phyloP scores from a whole-genome alignment of 2,329 filamentous ascomycete genomes.

The Aspergillus fumigatiaffinis region DNA sequence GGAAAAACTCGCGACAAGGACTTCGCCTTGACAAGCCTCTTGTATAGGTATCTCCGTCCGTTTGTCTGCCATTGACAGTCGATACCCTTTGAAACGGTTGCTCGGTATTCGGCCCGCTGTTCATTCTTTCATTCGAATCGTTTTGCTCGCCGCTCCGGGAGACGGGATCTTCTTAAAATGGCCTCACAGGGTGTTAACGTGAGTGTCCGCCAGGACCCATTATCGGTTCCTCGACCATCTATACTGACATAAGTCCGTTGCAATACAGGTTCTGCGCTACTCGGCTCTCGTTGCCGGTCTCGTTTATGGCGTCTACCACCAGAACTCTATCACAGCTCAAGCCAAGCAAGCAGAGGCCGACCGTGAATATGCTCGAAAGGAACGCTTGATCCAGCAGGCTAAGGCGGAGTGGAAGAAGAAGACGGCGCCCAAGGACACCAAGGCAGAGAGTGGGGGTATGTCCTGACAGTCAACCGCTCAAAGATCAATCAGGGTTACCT shows the following conservation, averaged over 20 bases:
- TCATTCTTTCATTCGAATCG: constrained; percentile 30
- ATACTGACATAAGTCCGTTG: constrained; percentile 12
- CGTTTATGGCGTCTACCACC: constrained; percentile 94
- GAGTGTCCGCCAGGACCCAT: constrained; percentile 27
- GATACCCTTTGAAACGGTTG: constrained; percentile 30
- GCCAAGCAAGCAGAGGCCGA: constrained; percentile 68
- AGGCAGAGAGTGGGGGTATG: constrained; percentile 35
- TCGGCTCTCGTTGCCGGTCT: constrained; percentile 87
- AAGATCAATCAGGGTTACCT: background rate
- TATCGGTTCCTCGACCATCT: constrained; percentile 4
- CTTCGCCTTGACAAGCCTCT: constrained; percentile 32
- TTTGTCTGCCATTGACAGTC: constrained; percentile 37
- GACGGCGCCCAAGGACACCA: constrained; percentile 51
- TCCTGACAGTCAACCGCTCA: constrained; percentile 14
- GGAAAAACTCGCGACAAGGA: constrained; percentile 43
- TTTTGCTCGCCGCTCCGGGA: constrained; percentile 42
- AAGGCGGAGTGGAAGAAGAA: constrained; percentile 87
- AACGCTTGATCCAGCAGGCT: constrained; percentile 85
- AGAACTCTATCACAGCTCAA: constrained; percentile 70
- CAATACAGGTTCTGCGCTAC: constrained; percentile 84
- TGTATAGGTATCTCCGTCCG: constrained; percentile 14
- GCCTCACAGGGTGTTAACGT: constrained; percentile 67
- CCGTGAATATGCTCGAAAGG: constrained; percentile 85
- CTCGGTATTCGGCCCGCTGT: constrained; percentile 25
- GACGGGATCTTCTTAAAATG: constrained; percentile 49